These are phyloP conservation scores for Nicotiana paniculata DNA, from an alignment of 257 asterid genomes.

Conservation along the genomic window DNA sequence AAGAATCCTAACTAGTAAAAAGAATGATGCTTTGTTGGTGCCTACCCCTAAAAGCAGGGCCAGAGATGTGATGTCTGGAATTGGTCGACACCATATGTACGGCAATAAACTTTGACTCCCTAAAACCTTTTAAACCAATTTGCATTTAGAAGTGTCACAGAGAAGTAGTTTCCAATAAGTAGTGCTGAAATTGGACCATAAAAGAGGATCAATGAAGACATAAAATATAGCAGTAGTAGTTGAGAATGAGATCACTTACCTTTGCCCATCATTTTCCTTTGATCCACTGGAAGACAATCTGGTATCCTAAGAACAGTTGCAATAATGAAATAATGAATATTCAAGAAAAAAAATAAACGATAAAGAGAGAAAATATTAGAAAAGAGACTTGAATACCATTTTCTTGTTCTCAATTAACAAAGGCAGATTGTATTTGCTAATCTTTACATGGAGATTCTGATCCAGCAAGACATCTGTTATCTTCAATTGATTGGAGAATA, in stretches of 20 bases:
- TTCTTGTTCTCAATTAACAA: slow-evolving; percentile 39
- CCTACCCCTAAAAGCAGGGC: background rate
- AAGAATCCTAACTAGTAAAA: background rate
- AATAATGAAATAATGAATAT: background rate
- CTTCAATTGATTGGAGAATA: slow-evolving; percentile 51
- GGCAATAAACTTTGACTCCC: background rate
- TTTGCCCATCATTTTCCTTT: slow-evolving; percentile 37
- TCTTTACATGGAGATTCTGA: slow-evolving; percentile 57
- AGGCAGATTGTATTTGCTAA: slow-evolving; percentile 65
- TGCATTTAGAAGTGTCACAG: background rate
- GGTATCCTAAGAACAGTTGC: slow-evolving; percentile 32
- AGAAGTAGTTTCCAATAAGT: background rate
- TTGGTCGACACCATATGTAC: background rate
- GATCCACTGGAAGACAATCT: slow-evolving; percentile 30
- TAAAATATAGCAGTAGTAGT: background rate
- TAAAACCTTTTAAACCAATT: background rate
- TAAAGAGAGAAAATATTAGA: background rate
- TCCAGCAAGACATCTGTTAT: slow-evolving; percentile 70
- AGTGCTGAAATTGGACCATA: background rate
- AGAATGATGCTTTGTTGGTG: background rate
- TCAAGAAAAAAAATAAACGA: slow-evolving; percentile 2
- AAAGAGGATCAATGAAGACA: background rate
- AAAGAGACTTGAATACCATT: slow-evolving; percentile 30
- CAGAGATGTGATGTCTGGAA: background rate
- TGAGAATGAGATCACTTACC: slow-evolving; percentile 23